These are phyloP conservation scores for Termitomyces titanicus DNA, from an alignment of 768 basidiomycete genomes.

Conservation along the genomic window DNA sequence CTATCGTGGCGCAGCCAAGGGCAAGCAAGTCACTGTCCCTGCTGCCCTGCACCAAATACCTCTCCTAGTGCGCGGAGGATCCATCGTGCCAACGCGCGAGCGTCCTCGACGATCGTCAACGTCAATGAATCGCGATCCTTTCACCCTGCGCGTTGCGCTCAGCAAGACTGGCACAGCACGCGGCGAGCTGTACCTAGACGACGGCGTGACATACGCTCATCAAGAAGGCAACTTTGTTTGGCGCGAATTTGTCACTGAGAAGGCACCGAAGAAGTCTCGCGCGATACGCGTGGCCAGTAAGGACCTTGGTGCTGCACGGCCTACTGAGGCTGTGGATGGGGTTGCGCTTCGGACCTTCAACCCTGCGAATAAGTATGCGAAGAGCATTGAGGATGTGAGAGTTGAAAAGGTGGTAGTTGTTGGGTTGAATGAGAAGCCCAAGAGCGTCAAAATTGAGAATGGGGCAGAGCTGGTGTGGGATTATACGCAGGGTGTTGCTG, in stretches of 20 bases:
- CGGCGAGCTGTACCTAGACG: slow-evolving; percentile 94
- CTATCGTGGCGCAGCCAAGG: slow-evolving; percentile 63
- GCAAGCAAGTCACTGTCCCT: slow-evolving; percentile 69
- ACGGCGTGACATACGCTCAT: slow-evolving; percentile 82
- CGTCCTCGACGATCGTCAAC: slow-evolving; percentile 82
- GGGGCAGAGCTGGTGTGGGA: slow-evolving; percentile 61
- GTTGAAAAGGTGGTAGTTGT: slow-evolving; percentile 82
- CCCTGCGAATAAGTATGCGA: slow-evolving; percentile 64
- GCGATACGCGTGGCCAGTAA: slow-evolving; percentile 47
- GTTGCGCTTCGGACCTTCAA: slow-evolving; percentile 48
- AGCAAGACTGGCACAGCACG: slow-evolving; percentile 53
- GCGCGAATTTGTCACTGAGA: slow-evolving; percentile 67
- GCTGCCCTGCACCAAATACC: slow-evolving; percentile 81
- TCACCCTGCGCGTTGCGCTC: slow-evolving; percentile 85
- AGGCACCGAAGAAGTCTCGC: slow-evolving; percentile 34
- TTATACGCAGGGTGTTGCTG: slow-evolving; percentile 56
- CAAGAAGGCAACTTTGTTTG: slow-evolving; percentile 77
- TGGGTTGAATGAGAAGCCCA: slow-evolving; percentile 65
- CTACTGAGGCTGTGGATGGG: slow-evolving; percentile 47
- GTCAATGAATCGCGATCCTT: slow-evolving; percentile 89
- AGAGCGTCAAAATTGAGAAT: slow-evolving; percentile 49
- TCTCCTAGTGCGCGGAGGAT: slow-evolving; percentile 85
- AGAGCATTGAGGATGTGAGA: slow-evolving; percentile 60
- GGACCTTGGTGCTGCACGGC: slow-evolving; percentile 47
- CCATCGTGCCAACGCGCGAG: slow-evolving; percentile 83